Conservation (phyloP, 2,329 filamentous ascomycete species). For the Fusarium ambrosium region DNA sequence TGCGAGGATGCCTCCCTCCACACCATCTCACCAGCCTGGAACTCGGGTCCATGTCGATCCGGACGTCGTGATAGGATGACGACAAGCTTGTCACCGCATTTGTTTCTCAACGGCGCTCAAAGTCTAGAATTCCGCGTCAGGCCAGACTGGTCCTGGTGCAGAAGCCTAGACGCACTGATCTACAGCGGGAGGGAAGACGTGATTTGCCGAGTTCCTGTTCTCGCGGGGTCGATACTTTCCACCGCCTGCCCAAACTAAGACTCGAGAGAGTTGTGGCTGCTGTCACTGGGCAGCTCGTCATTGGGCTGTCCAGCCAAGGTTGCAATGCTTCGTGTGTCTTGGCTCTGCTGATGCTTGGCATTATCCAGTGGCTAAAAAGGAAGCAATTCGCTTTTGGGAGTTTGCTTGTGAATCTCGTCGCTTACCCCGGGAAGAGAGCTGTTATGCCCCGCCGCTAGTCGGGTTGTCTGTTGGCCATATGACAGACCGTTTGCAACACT, state of each 20-base stretch:
- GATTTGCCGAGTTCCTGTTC: constrained; percentile 2
- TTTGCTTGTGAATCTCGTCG: background rate
- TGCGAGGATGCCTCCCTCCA: background rate
- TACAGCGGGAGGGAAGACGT: background rate
- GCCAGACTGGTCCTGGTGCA: background rate
- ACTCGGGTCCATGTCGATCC: background rate
- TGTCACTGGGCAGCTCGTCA: background rate
- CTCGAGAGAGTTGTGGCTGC: background rate
- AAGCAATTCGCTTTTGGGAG: background rate
- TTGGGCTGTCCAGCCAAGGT: background rate
- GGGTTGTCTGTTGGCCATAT: background rate
- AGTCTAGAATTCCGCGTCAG: background rate
- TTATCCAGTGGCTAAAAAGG: background rate
- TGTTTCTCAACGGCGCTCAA: background rate
- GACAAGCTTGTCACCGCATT: background rate
- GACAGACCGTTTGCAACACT: background rate
- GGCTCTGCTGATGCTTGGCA: background rate
- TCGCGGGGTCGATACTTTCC: background rate
- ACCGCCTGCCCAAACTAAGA: background rate
- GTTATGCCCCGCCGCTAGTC: background rate
- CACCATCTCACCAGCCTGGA: background rate
- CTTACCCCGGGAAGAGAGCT: background rate
- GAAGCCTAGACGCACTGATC: background rate
- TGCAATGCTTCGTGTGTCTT: background rate
- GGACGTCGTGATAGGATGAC: background rate